Evolutionary conservation across 805 yeast genomes (phyloP), one percentile per base, ranked within the genome.

Genomic region (Wickerhamomyces canadensis): DNA sequence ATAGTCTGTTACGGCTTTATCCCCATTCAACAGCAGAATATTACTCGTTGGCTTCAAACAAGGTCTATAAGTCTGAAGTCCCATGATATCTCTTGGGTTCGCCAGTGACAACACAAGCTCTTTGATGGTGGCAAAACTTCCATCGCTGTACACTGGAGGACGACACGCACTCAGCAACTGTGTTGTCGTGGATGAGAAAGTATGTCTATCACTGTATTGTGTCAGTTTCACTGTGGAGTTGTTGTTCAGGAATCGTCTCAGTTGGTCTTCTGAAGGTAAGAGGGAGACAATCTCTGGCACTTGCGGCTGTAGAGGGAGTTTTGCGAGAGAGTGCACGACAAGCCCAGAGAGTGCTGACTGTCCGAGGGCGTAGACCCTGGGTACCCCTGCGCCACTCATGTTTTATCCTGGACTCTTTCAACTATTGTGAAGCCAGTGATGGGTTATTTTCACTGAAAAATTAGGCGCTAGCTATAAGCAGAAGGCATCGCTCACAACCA

Each of bases 21-120:
- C 86, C 38, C 86, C 94, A n/a, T 65, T 58, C 13, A 89, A 49
- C 17, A 89, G 57, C 31, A 89, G 45, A 3, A 88, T 57, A 39
- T 76, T 78, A 1, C 89, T 71, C 3, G 62, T 52, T 13, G 65
- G 55, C 34, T 66, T 34, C 25, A 52, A 19, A 33, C 49, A 46
- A 31, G 38, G 37, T 37, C 43, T 50, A 36, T 51, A 52, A 24
- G 38, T 32, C 19, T 34, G 17, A 13, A 52, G 16, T 15, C 40
- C 49, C 12, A 38, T 43, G 5, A 49, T 38, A 27, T 43, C 49
- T n/a, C 41, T 34, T 5, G 42, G 38, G 22, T 42, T 40, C 9
- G 26, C 31, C 23, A 45, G 38, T 2, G 51, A 46, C 27, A 48
- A 27, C 12, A 52, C 35, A 34, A 52, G 22, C 24, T 51, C 45